Base-by-base conservation (phyloP, 805 yeast species). In the Ogataea pilisensis region DNA sequence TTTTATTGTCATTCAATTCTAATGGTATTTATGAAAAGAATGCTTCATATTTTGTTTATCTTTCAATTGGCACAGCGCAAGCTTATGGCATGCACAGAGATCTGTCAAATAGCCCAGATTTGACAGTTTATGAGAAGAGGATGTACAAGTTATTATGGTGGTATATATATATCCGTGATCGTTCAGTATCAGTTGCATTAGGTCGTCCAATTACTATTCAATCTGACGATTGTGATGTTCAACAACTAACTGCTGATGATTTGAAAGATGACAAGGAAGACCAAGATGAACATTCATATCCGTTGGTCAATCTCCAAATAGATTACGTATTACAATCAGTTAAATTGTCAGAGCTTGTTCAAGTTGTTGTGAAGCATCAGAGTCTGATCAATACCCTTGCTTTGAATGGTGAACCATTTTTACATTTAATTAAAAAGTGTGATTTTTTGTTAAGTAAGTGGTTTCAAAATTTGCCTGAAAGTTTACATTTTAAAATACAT, bases 381-480 rank as follows among this genome's bases (percentile, higher is more conserved):
- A 65, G 37, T 58, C 62, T 75, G 14, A 47, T 47, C 32, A 44
- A 41, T 28, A 18, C 27, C 4, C 27, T 47, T 8, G 50, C 48
- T 8, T 11, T 31, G 17, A 35, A 42, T 12, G 48, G 50, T 27
- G 43, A 82, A 77, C 63, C 73, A 82, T 47, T n/a, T 81, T 79
- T n/a, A 74, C 78, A 45, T 82, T 86, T 0, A 85, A 81, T 65
- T 73, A 66, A 58, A 80, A 67, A 68, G 73, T 70, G 85, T 54
- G 91, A 84, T 57, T 73, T 78, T 75, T 70, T 84, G 34, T 73
- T 83, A 76, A 85, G 86, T 24, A 71, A 76, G 38, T 83, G 89
- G 90, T 80, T 82, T 64, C 73, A 76, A 41, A 75, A 72, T 43
- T 61, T 84, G 40, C 88, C 90, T 1, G 65, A 72, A 2, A 72